phyloP scores from a whole-genome alignment of 176 grass and related monocot species.

The Phoenix roebelenii region DNA sequence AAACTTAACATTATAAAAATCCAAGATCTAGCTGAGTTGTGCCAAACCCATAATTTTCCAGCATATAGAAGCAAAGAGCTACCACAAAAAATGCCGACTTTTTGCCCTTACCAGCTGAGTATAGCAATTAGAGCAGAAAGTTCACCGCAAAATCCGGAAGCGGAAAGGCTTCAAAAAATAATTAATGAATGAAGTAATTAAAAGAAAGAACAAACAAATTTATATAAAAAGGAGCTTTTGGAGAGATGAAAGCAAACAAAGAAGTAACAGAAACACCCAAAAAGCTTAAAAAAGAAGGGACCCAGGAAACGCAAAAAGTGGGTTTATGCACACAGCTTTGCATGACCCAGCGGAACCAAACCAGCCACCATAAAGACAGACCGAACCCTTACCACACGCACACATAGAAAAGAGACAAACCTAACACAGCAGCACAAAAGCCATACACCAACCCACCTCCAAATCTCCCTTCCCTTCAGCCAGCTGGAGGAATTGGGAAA shows the following conservation, averaged over 20 bases:
- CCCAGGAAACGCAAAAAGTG: neutral
- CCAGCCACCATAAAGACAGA: slow-evolving; percentile 10
- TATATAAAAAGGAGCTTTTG: slow-evolving; percentile 5
- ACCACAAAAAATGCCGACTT: neutral
- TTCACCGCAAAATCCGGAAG: slow-evolving; percentile 14
- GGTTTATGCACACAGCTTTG: neutral
- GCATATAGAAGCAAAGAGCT: neutral
- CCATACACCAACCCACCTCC: slow-evolving; percentile 6
- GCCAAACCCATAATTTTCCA: neutral
- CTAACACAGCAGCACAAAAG: slow-evolving; percentile 15
- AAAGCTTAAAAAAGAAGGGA: neutral
- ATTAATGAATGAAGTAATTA: neutral
- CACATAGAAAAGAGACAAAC: slow-evolving; percentile 4
- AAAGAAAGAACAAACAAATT: neutral
- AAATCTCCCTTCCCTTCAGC: neutral
- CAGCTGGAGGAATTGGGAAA: neutral
- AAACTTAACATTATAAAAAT: too few relatives aligned
- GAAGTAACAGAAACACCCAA: neutral
- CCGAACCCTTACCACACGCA: slow-evolving; percentile 2
- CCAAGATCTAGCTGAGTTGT: too few relatives aligned
- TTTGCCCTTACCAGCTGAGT: neutral
- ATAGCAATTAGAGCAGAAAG: neutral
- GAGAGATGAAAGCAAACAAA: neutral
- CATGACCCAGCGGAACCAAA: neutral
- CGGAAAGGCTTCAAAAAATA: slow-evolving; percentile 1